Conservation (phyloP, 441 rosid species). For the Gossypium schwendimanii region DNA sequence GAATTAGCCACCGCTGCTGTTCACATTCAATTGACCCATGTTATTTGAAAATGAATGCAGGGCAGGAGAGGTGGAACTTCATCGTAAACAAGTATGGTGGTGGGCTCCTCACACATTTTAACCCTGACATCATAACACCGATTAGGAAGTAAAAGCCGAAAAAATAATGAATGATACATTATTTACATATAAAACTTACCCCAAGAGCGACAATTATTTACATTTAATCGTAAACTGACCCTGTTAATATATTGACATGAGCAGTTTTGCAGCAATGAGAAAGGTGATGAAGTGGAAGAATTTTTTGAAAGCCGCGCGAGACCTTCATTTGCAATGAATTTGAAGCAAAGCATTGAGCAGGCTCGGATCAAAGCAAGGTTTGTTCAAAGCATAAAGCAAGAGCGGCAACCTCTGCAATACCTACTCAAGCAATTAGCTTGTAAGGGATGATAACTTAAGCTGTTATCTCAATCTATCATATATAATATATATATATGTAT, state of each 20-base stretch:
- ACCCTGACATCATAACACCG: slow-evolving; percentile 66
- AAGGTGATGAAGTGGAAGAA: background rate
- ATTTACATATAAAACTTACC: background rate
- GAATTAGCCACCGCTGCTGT: background rate
- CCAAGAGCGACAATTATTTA: background rate
- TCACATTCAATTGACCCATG: background rate
- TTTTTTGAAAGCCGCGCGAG: background rate
- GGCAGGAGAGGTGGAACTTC: slow-evolving; percentile 75
- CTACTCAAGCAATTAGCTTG: slow-evolving; percentile 41
- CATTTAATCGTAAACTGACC: background rate
- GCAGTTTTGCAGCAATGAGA: background rate
- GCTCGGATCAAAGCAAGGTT: slow-evolving; percentile 66
- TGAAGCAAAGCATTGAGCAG: slow-evolving; percentile 85
- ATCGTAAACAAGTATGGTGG: slow-evolving; percentile 61
- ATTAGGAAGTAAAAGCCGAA: slow-evolving; percentile 23
- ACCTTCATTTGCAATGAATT: slow-evolving; percentile 37
- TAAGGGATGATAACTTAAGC: slow-evolving; percentile 24
- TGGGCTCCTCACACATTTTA: slow-evolving; percentile 67
- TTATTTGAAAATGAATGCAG: slow-evolving; percentile 21
- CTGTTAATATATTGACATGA: background rate
- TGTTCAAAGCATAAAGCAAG: slow-evolving; percentile 62
- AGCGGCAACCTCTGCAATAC: slow-evolving; percentile 39
- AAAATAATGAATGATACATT: background rate
- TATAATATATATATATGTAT: background rate
- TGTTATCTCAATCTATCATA: background rate